Conservation (phyloP, 2,329 filamentous ascomycete genomes). For the Scolecobasidium constrictum region DNA sequence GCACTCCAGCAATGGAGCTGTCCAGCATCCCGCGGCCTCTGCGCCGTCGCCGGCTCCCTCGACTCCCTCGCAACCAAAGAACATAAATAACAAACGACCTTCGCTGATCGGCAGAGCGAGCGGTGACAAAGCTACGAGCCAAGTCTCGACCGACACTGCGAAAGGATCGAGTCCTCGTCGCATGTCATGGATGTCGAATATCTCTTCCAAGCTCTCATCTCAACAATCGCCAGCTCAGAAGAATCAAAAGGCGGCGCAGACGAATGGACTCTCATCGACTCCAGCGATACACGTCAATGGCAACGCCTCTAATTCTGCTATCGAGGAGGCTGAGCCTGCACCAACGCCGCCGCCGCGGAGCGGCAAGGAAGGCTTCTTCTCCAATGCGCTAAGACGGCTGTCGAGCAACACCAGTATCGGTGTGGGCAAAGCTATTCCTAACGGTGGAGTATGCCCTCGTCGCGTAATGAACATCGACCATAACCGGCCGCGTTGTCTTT, state of each 20-base stretch:
- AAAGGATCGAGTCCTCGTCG: slow-evolving; percentile 34
- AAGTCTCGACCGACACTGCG: slow-evolving; percentile 12
- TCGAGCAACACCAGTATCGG: slow-evolving; percentile 46
- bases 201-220: slow-evolving; percentile 85
- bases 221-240: slow-evolving; percentile 19
- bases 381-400: slow-evolving; percentile 68
- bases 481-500: slow-evolving; percentile 65
- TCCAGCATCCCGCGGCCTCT: background rate
- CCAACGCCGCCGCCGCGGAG: slow-evolving; percentile 64
- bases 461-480: slow-evolving; percentile 76
- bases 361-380: slow-evolving; percentile 47
- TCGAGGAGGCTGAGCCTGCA: slow-evolving; percentile 47
- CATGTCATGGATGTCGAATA: slow-evolving; percentile 85
- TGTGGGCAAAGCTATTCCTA: slow-evolving; percentile 41
- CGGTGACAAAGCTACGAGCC: slow-evolving; percentile 21
- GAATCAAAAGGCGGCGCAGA: background rate
- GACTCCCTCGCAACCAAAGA: slow-evolving; percentile 16
- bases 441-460: slow-evolving; percentile 67
- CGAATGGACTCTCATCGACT: no score
- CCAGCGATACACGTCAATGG: background rate
- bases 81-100: slow-evolving; percentile 24
- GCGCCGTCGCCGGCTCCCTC: slow-evolving; percentile 10
- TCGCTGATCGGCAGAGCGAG: slow-evolving; percentile 30
- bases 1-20: background rate
- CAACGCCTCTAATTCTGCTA: slow-evolving; percentile 13